Evolutionary conservation across 805 yeast species (phyloP).

Genomic region (Candida jianshihensis): DNA sequence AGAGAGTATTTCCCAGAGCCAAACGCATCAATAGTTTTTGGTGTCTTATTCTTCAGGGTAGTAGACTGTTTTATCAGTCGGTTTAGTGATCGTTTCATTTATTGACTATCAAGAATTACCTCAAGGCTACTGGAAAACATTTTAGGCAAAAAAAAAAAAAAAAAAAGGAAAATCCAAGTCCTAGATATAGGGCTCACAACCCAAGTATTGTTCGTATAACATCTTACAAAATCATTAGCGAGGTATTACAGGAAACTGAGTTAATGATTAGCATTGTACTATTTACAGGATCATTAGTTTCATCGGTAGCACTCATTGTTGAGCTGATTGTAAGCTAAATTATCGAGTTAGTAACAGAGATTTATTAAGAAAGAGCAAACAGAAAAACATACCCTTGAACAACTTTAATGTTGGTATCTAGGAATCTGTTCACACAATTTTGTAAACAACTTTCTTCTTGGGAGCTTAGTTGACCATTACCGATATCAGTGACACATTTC

Average conservation of each 20-base stretch:
- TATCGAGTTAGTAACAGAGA: constrained; percentile 2
- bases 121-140: background rate
- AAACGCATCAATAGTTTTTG: background rate
- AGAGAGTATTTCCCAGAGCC: background rate
- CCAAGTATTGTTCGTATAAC: too few species aligned
- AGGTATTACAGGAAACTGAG: too few species aligned
- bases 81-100: background rate
- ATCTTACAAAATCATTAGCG: too few species aligned
- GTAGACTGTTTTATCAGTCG: background rate
- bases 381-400: constrained; percentile 40
- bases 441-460: constrained; percentile 67
- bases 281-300: background rate
- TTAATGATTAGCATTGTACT: too few species aligned
- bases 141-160: background rate
- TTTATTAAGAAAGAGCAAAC: background rate
- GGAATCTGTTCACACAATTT: constrained; percentile 78
- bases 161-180: background rate
- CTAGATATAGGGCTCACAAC: background rate
- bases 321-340: constrained; percentile 5
- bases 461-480: constrained; percentile 40
- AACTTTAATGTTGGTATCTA: constrained; percentile 81
- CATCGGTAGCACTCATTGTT: constrained; percentile 1
- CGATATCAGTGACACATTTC: constrained; percentile 56
- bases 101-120: background rate
- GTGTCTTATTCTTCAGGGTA: background rate